These are phyloP conservation scores for Diplogelasinospora grovesii DNA, from an alignment of 495 filamentous ascomycete genomes.

Conservation along the genomic window DNA sequence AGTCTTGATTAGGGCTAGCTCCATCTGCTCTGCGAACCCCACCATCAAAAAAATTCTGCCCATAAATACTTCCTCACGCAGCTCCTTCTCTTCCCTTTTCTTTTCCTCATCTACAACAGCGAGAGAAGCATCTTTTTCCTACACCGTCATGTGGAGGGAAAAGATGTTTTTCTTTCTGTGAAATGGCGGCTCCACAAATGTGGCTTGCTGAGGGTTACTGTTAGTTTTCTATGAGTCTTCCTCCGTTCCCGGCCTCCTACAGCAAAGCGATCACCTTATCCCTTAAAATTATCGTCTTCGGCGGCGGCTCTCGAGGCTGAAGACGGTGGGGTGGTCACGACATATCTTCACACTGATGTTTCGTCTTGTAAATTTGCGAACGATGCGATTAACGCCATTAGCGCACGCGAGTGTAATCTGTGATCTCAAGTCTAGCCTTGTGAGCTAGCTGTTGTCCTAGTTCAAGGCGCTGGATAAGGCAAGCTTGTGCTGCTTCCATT, in stretches of 20 bases:
- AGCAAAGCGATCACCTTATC: conserved; percentile 24
- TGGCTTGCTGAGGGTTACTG: conserved; percentile 34
- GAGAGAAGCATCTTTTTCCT: conserved; percentile 8
- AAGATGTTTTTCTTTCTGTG: conserved; percentile 1
- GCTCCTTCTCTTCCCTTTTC: neutral
- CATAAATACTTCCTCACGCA: conserved; percentile 4
- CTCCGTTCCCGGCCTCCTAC: conserved; percentile 34
- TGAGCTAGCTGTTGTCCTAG: neutral
- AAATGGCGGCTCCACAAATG: conserved; percentile 23
- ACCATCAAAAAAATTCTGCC: no score
- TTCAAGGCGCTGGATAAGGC: no score
- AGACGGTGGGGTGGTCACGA: conserved; percentile 30
- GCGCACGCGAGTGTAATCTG: no score
- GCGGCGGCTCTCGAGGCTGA: conserved; percentile 21
- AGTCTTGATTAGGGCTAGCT: no score
- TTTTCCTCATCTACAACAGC: conserved; percentile 10
- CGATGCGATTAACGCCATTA: no score
- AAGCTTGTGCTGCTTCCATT: no score
- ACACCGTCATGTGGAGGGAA: conserved; percentile 31
- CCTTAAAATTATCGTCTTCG: conserved; percentile 16
- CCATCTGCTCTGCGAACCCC: no score
- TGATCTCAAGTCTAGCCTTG: no score
- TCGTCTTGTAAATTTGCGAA: neutral
- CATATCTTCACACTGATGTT: conserved; percentile 13
- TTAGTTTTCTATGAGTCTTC: conserved; percentile 23